These are phyloP conservation scores for Aspergillus transmontanensis DNA, from an alignment of 2,329 filamentous ascomycete species.

Conservation along the genomic window DNA sequence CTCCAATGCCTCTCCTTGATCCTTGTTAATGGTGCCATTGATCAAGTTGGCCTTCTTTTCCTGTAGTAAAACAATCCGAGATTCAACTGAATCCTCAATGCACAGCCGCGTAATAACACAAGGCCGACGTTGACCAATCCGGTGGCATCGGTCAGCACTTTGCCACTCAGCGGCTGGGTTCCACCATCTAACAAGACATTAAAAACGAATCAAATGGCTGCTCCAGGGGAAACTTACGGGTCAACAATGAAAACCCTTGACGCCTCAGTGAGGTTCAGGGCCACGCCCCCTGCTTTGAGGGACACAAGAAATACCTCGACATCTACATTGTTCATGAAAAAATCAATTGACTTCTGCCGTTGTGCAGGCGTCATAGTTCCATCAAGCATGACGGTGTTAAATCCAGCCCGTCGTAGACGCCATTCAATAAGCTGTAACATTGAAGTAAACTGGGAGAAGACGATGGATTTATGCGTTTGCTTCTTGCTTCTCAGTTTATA, in stretches of 20 bases:
- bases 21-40: constrained; percentile 91
- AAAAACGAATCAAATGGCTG: neutral
- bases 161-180: constrained; percentile 99
- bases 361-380: constrained; percentile 95
- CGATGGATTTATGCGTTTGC: constrained; percentile 92
- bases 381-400: constrained; percentile 97
- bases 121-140: constrained; percentile 90
- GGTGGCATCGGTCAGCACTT: constrained; percentile 88
- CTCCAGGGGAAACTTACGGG: constrained; percentile 66
- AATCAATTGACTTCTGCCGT: constrained; percentile 88
- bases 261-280: constrained; percentile 91
- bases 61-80: constrained; percentile 89
- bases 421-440: constrained; percentile 98
- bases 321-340: constrained; percentile 93
- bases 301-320: constrained; percentile 97
- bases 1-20: constrained; percentile 81
- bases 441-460: constrained; percentile 95
- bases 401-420: constrained; percentile 92
- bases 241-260: constrained; percentile 95
- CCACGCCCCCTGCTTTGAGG: constrained; percentile 92
- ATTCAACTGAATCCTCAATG: constrained; percentile 96
- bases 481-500: constrained; percentile 91
- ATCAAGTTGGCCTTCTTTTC: constrained; percentile 99
- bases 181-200: constrained; percentile 73
- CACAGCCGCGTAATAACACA: constrained; percentile 93